phyloP scores from a whole-genome alignment of 192 early-diverging fungal genomes.

The Coemansia sp. region DNA sequence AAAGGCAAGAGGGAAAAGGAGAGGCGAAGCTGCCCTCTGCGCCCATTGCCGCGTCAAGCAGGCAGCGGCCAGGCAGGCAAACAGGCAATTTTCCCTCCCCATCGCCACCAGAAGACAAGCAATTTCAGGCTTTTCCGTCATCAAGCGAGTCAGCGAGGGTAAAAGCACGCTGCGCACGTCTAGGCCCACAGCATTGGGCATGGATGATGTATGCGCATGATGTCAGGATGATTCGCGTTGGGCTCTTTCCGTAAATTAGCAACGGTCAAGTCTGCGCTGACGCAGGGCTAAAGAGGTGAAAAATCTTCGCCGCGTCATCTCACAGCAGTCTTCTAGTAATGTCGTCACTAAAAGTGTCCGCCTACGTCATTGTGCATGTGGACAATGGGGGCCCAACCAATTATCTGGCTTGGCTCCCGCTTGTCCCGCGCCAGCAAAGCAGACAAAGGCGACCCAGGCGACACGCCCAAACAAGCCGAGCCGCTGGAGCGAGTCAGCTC shows the following conservation, averaged over 20 bases:
- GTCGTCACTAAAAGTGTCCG: neutral
- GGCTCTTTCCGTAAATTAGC: neutral
- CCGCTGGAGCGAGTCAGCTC: neutral
- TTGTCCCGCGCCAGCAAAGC: neutral
- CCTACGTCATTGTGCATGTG: neutral
- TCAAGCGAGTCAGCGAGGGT: neutral
- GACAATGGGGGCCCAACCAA: conserved; percentile 1
- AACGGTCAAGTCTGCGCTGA: neutral
- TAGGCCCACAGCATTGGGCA: conserved; percentile 1
- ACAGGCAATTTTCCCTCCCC: neutral
- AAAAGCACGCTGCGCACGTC: neutral
- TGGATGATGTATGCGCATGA: conserved; percentile 2
- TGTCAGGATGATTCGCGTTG: neutral
- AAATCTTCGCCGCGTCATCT: neutral
- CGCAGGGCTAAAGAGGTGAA: neutral
- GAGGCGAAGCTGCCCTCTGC: neutral
- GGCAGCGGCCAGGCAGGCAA: neutral
- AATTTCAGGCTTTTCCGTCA: neutral
- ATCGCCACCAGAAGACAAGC: neutral
- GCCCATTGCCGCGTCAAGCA: neutral
- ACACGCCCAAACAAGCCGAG: neutral
- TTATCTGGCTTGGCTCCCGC: neutral
- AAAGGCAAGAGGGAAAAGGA: neutral
- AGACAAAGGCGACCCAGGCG: neutral
- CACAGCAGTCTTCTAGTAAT: neutral